phyloP scores from a whole-genome alignment of 495 filamentous ascomycete genomes.

The Cudoniella acicularis region DNA sequence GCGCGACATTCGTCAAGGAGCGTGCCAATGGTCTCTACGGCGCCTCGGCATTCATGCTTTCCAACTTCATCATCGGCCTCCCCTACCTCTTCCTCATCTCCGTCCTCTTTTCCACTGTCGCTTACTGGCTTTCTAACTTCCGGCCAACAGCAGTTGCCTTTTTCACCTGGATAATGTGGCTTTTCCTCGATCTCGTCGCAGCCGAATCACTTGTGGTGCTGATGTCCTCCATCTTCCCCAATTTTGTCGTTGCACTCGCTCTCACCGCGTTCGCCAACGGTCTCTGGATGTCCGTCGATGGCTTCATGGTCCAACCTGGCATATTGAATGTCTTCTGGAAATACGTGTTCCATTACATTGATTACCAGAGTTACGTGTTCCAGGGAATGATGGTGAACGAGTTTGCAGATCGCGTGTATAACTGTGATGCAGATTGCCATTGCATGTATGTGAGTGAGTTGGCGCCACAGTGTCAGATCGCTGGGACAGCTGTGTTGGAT shows the following conservation, averaged over 20 bases:
- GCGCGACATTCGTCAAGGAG: slow-evolving; percentile 68
- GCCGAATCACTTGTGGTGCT: slow-evolving; percentile 79
- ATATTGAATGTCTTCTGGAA: slow-evolving; percentile 78
- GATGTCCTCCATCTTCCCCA: slow-evolving; percentile 65
- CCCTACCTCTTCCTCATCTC: slow-evolving; percentile 74
- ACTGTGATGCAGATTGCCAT: slow-evolving; percentile 51
- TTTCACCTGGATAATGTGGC: slow-evolving; percentile 80
- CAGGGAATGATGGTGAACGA: slow-evolving; percentile 91
- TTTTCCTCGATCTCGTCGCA: slow-evolving; percentile 78
- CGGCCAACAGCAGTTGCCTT: slow-evolving; percentile 60
- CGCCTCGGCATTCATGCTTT: slow-evolving; percentile 62
- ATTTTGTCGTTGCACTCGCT: slow-evolving; percentile 73
- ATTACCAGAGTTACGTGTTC: slow-evolving; percentile 73
- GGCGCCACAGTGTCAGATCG: slow-evolving; percentile 60
- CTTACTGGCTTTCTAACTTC: slow-evolving; percentile 80
- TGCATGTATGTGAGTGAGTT: slow-evolving; percentile 69
- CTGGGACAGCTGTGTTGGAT: slow-evolving; percentile 62
- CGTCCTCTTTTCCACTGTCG: slow-evolving; percentile 66
- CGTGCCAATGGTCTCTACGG: slow-evolving; percentile 79
- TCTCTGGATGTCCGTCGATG: slow-evolving; percentile 79
- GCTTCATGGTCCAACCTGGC: slow-evolving; percentile 59
- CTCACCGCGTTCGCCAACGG: slow-evolving; percentile 79
- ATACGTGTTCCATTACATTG: slow-evolving; percentile 81
- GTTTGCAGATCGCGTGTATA: slow-evolving; percentile 59
- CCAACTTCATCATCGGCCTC: slow-evolving; percentile 78